A percentile compares a stretch with the other conserved stretches of the same genome.
phyloP scores from a whole-genome alignment of 208 protist genomes.

The Crithidia bombi region DNA sequence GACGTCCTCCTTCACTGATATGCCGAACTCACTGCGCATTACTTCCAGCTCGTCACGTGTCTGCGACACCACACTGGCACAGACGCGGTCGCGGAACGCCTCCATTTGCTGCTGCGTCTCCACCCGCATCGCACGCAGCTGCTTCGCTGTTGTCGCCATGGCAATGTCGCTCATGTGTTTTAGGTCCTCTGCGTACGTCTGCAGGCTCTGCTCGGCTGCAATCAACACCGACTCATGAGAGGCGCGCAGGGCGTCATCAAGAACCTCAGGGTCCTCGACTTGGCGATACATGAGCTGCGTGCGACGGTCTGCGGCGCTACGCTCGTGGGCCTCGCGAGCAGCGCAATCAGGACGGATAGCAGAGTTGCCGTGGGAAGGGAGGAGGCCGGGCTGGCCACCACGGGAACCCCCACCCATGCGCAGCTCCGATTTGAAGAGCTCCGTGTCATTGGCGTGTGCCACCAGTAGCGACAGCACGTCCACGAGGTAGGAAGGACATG shows the following conservation, averaged over 20 bases:
- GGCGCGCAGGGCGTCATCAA: constrained; percentile 40
- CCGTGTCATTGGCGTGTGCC: constrained; percentile 80
- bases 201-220: constrained; percentile 63
- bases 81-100: constrained; percentile 50
- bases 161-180: constrained; percentile 67
- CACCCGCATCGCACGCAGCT: constrained; percentile 52
- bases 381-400: neutral
- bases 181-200: constrained; percentile 62
- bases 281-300: constrained; percentile 30
- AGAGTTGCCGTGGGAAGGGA: neutral
- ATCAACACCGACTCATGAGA: constrained; percentile 56
- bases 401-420: constrained; percentile 13
- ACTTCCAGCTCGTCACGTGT: constrained; percentile 57
- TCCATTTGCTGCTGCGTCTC: constrained; percentile 54
- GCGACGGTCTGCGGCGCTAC: constrained; percentile 28
- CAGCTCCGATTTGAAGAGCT: constrained; percentile 74
- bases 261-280: constrained; percentile 29
- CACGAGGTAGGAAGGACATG: constrained; percentile 67
- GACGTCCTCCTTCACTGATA: constrained; percentile 41
- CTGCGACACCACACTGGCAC: constrained; percentile 41
- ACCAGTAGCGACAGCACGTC: constrained; percentile 78
- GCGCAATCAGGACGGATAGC: neutral
- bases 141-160: constrained; percentile 62
- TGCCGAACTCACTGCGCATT: constrained; percentile 46
- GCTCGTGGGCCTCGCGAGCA: constrained; percentile 16